Evolutionary conservation across 148 eudicot genomes (phyloP), one percentile per base, ranked within the genome.

Genomic region (Salicornia ramosissima): DNA sequence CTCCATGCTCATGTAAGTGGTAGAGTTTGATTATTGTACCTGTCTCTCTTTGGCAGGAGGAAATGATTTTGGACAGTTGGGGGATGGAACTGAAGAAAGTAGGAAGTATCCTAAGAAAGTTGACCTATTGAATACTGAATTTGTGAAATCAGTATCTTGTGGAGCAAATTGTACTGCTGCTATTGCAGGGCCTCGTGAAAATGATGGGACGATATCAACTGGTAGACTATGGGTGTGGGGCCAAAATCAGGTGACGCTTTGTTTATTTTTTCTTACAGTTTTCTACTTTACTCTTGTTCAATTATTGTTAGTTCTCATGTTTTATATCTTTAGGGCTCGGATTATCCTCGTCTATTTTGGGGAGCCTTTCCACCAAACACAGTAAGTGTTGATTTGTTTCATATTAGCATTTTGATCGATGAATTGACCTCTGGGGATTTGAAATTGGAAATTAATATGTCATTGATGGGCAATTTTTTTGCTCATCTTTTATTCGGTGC

Each of bases 141-240:
- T 80, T 82, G 99, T 91, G 71, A 81, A 84, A 67, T 86, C 90
- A 29, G 99, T 89, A 47, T 82, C 99, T 3, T 95, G 99, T 80
- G 99, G 99, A 64, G 97, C 97, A 53, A 90, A 87, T 83, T 95
- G 99, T 76, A 95, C 99, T 70, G 99, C 94, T 68, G 97, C 99
- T 77, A 89, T 95, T 79, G 89, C 96, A 70, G 90, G 86, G 69
- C 94, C 99, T 68, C 96, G 96, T 61, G 88, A 83, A 72, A 87
- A 85, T 71, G 93, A 91, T 85, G 97, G 94, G 73, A 83, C 86
- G 65, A 45, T 78, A 30, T 76, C 91, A 53, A 68, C 80, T 39
- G 79, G 97, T 68, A 85, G 97, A 76, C 91, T 95, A 63, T 95
- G 99, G 99, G 92, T 95, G 71, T 95, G 99, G 99, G 99, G 99